phyloP scores from a whole-genome alignment of 2,329 filamentous ascomycete genomes.

The Beauveria asiatica region DNA sequence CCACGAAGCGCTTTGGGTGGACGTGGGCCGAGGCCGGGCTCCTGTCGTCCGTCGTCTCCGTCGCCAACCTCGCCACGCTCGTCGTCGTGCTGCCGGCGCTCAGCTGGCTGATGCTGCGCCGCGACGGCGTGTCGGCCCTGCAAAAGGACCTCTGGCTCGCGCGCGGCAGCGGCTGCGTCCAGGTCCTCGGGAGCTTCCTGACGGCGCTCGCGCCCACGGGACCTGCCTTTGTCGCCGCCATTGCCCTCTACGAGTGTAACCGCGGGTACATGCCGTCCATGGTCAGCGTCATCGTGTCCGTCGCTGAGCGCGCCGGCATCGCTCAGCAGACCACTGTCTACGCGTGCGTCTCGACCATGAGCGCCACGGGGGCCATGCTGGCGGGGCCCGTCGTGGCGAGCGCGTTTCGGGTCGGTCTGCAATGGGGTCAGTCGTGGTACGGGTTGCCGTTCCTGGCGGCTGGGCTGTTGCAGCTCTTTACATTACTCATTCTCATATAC shows the following conservation, averaged over 20 bases:
- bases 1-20: conserved; percentile 8
- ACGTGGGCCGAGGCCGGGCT: conserved; percentile 10
- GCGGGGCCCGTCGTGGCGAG: conserved; percentile 4
- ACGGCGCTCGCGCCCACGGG: conserved; percentile 5
- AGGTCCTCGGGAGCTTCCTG: conserved; percentile 8
- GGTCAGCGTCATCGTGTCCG: conserved; percentile 1
- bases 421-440: conserved; percentile 10
- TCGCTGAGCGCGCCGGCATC: background rate
- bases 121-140: background rate
- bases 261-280: background rate
- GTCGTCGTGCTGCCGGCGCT: conserved; percentile 4
- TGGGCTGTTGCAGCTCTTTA: background rate
- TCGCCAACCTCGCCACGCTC: conserved; percentile 2
- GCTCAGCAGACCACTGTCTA: conserved; percentile 3
- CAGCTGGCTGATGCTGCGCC: background rate
- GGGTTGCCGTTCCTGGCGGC: conserved; percentile 7
- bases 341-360: background rate
- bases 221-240: background rate
- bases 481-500: background rate
- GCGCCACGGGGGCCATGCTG: background rate
- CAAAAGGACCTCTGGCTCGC: conserved; percentile 10
- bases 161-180: background rate
- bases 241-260: conserved; percentile 5
- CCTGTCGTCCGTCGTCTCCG: background rate
- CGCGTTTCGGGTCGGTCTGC: conserved; percentile 1